phyloP scores from a whole-genome alignment of 2,329 filamentous ascomycete genomes.

The Aureobasidium vineae region DNA sequence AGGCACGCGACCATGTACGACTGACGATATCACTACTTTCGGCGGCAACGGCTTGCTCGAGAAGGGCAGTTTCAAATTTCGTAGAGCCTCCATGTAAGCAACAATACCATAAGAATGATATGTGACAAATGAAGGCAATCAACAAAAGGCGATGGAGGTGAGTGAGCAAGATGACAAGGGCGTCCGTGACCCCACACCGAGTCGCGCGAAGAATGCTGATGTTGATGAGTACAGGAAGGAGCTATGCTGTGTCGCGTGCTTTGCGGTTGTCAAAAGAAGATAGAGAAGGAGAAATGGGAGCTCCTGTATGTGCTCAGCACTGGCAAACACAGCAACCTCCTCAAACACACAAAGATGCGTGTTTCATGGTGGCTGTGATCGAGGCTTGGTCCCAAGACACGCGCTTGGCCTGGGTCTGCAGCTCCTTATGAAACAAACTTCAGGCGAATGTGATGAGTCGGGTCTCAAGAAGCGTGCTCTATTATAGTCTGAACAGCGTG shows the following conservation, averaged over 20 bases:
- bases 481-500: not conserved
- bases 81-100: slow-evolving; percentile 2
- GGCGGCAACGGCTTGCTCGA: slow-evolving; percentile 53
- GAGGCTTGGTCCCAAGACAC: slow-evolving; percentile 21
- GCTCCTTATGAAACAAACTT: slow-evolving; percentile 5
- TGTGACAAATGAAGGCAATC: not conserved
- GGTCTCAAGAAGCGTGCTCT: not conserved
- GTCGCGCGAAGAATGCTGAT: not conserved
- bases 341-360: slow-evolving; percentile 4
- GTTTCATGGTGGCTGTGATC: slow-evolving; percentile 20
- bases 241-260: slow-evolving; percentile 9
- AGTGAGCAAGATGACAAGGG: not conserved
- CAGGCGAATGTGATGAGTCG: not conserved
- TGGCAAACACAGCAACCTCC: not conserved
- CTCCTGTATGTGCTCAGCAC: not conserved
- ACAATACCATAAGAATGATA: not conserved
- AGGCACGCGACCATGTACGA: slow-evolving; percentile 27
- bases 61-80: slow-evolving; percentile 49
- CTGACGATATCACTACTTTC: slow-evolving; percentile 54
- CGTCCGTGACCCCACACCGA: slow-evolving; percentile 11
- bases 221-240: not conserved
- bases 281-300: not conserved
- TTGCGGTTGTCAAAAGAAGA: not conserved
- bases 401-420: slow-evolving; percentile 4
- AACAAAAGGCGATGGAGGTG: not conserved